Evolutionary conservation across 345 rosid species (phyloP).

Genomic region (Diplotaxis tenuifolia): DNA sequence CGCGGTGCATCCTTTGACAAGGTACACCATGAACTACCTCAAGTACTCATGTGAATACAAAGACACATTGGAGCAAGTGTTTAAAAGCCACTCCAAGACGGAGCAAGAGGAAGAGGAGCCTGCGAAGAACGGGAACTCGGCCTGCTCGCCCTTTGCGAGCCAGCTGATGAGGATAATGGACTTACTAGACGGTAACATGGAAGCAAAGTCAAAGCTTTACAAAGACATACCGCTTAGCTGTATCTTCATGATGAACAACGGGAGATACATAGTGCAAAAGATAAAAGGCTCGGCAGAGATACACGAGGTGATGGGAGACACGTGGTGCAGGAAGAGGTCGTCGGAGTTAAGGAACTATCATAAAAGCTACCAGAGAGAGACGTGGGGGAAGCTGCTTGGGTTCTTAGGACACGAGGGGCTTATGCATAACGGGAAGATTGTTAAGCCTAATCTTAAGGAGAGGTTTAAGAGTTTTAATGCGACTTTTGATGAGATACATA

Average conservation of each 20-base stretch:
- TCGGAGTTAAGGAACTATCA: constrained; percentile 74
- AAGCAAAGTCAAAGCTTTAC: constrained; percentile 65
- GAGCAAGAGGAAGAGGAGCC: constrained; percentile 54
- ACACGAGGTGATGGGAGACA: constrained; percentile 57
- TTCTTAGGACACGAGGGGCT: constrained; percentile 71
- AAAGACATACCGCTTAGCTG: constrained; percentile 57
- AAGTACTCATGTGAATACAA: constrained; percentile 76
- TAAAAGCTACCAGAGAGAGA: constrained; percentile 78
- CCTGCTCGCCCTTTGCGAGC: constrained; percentile 46
- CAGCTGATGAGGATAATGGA: constrained; percentile 70
- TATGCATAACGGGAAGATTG: constrained; percentile 64
- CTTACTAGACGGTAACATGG: constrained; percentile 58
- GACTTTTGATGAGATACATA: constrained; percentile 88
- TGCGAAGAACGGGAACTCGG: constrained; percentile 16
- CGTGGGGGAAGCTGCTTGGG: constrained; percentile 71
- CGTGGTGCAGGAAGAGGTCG: constrained; percentile 73
- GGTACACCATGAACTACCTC: constrained; percentile 86
- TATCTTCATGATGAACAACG: constrained; percentile 98
- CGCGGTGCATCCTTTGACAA: constrained; percentile 81
- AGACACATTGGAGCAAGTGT: constrained; percentile 75
- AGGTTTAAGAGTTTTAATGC: constrained; percentile 80
- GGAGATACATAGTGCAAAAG: constrained; percentile 81
- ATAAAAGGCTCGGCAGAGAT: constrained; percentile 69
- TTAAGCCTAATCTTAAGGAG: constrained; percentile 78
- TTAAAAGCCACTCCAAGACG: constrained; percentile 62